phyloP scores from a whole-genome alignment of 257 asterid genomes.

The Solanum medicagineum region DNA sequence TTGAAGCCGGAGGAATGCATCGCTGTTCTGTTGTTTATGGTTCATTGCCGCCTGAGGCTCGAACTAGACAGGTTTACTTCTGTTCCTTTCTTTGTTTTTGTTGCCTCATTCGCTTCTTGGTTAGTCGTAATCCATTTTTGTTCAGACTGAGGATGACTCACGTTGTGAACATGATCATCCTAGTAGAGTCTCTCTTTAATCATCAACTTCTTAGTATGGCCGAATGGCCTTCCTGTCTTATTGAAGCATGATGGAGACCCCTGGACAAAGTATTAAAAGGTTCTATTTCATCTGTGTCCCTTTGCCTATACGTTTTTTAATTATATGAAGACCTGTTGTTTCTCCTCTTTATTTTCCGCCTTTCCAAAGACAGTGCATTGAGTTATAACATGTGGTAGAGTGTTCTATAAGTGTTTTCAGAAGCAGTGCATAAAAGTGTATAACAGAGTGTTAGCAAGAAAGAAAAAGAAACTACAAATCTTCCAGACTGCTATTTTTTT shows the following conservation, averaged over 20 bases:
- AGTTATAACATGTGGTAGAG: too few relatives aligned
- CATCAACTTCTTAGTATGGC: not conserved
- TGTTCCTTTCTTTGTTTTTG: constrained; percentile 1
- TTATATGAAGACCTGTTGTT: too few relatives aligned
- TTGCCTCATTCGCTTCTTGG: not conserved
- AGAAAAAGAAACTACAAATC: not conserved
- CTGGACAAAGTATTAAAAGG: too few relatives aligned
- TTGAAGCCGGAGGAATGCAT: constrained; percentile 59
- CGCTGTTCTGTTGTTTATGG: constrained; percentile 97
- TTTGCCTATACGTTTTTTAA: too few relatives aligned
- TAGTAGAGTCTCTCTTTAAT: not conserved
- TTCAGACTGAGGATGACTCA: not conserved
- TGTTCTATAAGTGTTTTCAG: too few relatives aligned
- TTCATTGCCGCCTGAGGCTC: constrained; percentile 93
- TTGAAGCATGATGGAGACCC: too few relatives aligned
- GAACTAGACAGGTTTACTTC: constrained; percentile 74
- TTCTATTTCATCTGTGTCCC: too few relatives aligned
- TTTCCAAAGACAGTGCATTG: too few relatives aligned
- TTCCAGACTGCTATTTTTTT: not conserved
- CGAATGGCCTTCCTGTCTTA: not conserved
- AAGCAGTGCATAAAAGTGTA: too few relatives aligned
- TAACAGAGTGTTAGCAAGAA: not conserved
- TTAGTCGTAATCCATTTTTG: not conserved
- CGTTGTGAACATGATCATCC: not conserved
- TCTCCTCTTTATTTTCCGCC: too few relatives aligned